Conservation (phyloP, 768 basidiomycete genomes). For the Pholiota conissans region DNA sequence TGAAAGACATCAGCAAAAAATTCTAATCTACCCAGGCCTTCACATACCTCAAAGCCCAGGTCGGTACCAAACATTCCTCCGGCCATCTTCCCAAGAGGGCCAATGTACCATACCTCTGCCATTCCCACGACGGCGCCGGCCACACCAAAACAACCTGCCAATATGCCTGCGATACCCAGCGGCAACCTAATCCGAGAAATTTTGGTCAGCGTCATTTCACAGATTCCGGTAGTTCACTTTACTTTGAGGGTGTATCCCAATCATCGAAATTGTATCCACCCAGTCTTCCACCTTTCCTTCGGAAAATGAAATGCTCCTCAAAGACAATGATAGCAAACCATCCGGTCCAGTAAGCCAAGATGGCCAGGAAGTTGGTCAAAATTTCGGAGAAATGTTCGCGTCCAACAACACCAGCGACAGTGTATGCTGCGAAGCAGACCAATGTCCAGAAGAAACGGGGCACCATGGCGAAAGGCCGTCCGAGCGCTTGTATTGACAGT, state of each 20-base stretch:
- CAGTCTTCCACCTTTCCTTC: slow-evolving; percentile 13
- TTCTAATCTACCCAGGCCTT: neutral
- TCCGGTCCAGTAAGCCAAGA: slow-evolving; percentile 16
- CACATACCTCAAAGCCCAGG: slow-evolving; percentile 17
- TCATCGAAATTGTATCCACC: slow-evolving; percentile 17
- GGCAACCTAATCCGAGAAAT: slow-evolving; percentile 8
- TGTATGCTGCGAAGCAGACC: slow-evolving; percentile 14
- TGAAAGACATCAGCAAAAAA: neutral
- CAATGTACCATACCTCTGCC: slow-evolving; percentile 19
- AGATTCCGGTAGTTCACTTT: neutral
- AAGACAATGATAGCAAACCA: slow-evolving; percentile 15
- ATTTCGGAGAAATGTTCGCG: slow-evolving; percentile 14
- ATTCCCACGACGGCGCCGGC: slow-evolving; percentile 18
- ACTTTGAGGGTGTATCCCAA: slow-evolving; percentile 15
- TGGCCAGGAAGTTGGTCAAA: slow-evolving; percentile 15
- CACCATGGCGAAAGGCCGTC: slow-evolving; percentile 14
- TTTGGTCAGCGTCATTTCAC: neutral
- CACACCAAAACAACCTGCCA: slow-evolving; percentile 14
- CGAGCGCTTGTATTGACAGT: slow-evolving; percentile 15
- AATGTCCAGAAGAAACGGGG: slow-evolving; percentile 19
- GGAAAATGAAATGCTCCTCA: slow-evolving; percentile 17
- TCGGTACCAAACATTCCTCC: slow-evolving; percentile 15
- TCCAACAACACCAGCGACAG: slow-evolving; percentile 15
- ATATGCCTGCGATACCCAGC: slow-evolving; percentile 12
- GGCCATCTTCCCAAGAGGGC: slow-evolving; percentile 15